These are phyloP conservation scores for Physocladia obscura DNA, from an alignment of 192 early-diverging fungal genomes.

Conservation along the genomic window DNA sequence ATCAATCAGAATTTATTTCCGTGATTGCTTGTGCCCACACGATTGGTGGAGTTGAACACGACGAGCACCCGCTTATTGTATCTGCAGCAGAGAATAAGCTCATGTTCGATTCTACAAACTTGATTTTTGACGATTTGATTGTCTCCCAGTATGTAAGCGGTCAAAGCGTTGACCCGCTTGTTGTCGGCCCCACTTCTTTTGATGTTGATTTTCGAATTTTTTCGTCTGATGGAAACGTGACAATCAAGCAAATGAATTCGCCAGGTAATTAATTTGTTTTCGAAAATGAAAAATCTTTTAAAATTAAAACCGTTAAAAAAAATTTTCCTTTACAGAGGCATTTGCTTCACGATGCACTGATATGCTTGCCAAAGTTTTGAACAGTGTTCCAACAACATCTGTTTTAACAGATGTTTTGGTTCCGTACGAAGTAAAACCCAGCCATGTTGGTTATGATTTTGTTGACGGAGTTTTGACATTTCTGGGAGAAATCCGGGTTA, in stretches of 20 bases:
- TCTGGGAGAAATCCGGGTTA: not conserved
- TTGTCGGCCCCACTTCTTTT: not conserved
- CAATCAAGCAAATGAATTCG: not conserved
- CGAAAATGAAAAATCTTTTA: no score
- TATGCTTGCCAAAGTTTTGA: not conserved
- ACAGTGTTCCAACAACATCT: not conserved
- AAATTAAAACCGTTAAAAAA: no score
- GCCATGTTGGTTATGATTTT: not conserved
- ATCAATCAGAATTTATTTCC: not conserved
- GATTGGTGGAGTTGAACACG: not conserved
- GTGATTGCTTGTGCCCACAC: not conserved
- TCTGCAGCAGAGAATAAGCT: not conserved
- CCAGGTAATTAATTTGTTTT: not conserved
- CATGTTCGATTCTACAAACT: not conserved
- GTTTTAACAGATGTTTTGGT: not conserved
- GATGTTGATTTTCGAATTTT: not conserved
- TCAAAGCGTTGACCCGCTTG: not conserved
- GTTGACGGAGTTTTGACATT: not conserved
- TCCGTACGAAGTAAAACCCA: not conserved
- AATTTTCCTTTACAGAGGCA: no score
- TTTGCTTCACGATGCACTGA: no score
- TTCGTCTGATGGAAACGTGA: not conserved
- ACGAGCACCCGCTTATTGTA: not conserved
- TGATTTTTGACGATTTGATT: not conserved
- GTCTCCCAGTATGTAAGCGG: not conserved